A percentile compares a stretch with the other conserved stretches of the same genome.
These are phyloP conservation scores for Hemisphaericaspora subhashii DNA, from an alignment of 1,139 yeast genomes.

Conservation along the genomic window DNA sequence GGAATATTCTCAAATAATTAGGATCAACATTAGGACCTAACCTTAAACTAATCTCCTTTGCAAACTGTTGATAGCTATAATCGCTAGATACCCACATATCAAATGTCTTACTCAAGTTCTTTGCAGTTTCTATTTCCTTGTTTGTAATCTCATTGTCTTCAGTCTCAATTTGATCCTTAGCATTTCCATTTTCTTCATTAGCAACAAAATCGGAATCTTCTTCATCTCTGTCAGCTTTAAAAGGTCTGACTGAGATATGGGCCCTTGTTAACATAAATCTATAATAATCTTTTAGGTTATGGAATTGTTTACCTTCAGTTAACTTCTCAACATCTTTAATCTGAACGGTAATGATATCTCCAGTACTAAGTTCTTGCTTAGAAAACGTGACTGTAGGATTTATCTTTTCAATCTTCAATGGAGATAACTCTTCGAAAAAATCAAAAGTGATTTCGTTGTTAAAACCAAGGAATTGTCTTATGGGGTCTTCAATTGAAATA, in stretches of 20 bases:
- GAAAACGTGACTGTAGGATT: constrained; percentile 50
- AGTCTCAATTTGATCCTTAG: constrained; percentile 11
- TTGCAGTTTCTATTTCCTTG: constrained; percentile 18
- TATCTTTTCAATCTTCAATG: constrained; percentile 55
- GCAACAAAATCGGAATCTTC: constrained; percentile 50
- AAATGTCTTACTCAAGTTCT: constrained; percentile 32
- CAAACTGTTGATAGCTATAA: constrained; percentile 59
- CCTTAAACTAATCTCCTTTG: constrained; percentile 54
- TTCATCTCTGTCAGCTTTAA: constrained; percentile 42
- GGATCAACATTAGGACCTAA: constrained; percentile 55
- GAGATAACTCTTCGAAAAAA: constrained; percentile 71
- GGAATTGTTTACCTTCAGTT: constrained; percentile 20
- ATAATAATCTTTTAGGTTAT: constrained; percentile 54
- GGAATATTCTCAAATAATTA: constrained; percentile 62
- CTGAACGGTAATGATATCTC: constrained; percentile 76
- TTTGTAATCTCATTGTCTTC: constrained; percentile 9
- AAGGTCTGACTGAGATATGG: constrained; percentile 55
- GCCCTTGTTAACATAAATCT: constrained; percentile 66
- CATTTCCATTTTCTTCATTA: constrained; percentile 20
- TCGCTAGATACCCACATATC: constrained; percentile 72
- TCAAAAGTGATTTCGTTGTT: constrained; percentile 37
- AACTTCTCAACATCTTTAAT: constrained; percentile 22
- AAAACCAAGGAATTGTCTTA: constrained; percentile 50
- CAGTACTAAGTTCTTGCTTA: constrained; percentile 68
- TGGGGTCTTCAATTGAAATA: constrained; percentile 40